These are phyloP conservation scores for Solanum hybrid DNA, from an alignment of 305 asterid species.

Conservation along the genomic window DNA sequence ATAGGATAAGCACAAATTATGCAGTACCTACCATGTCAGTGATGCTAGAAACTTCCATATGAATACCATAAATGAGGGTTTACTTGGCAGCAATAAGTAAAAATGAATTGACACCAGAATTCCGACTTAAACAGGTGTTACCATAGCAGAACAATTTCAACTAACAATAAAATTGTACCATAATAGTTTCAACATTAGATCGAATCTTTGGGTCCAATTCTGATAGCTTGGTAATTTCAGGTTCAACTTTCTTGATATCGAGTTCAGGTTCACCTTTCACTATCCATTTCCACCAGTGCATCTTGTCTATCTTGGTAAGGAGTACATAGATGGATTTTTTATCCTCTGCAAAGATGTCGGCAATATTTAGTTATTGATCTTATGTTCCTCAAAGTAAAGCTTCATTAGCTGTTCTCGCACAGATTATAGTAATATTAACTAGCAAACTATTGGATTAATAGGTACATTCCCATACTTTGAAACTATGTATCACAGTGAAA, in stretches of 20 bases:
- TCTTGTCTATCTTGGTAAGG: slow-evolving; percentile 65
- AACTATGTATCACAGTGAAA: neutral
- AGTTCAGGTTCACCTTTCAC: slow-evolving; percentile 80
- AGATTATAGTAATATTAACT: neutral
- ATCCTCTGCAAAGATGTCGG: slow-evolving; percentile 47
- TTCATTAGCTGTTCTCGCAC: neutral
- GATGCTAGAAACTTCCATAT: neutral
- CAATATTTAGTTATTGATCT: neutral
- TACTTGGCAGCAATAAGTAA: neutral
- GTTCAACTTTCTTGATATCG: slow-evolving; percentile 67
- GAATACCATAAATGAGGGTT: neutral
- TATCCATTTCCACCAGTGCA: slow-evolving; percentile 86
- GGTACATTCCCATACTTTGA: neutral
- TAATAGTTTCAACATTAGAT: slow-evolving; percentile 67
- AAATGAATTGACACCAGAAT: neutral
- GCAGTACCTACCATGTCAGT: neutral
- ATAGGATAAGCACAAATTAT: neutral
- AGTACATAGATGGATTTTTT: slow-evolving; percentile 59
- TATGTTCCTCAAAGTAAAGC: neutral
- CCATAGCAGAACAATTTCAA: neutral
- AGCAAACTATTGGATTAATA: neutral
- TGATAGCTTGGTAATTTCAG: slow-evolving; percentile 59
- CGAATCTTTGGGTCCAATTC: slow-evolving; percentile 75
- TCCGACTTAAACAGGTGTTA: neutral
- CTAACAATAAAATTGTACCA: slow-evolving; percentile 33